Percentiles rank a stretch among this genome's conserved stretches.
Evolutionary conservation across 768 basidiomycete species (phyloP).

Genomic region (Infundibulicybe gibba): DNA sequence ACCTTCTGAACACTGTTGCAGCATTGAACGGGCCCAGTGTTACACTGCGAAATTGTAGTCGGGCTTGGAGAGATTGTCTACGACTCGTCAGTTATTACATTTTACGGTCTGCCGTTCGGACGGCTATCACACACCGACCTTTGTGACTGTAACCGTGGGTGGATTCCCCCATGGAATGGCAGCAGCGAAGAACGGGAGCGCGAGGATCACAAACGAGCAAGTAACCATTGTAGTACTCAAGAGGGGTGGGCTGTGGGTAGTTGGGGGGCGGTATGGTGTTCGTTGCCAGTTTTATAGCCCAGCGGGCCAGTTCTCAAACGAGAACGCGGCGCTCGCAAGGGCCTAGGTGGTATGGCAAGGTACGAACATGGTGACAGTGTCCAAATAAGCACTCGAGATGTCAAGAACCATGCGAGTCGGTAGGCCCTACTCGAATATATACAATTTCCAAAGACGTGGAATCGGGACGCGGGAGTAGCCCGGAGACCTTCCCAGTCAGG

Average conservation of each 20-base stretch:
- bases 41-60: neutral
- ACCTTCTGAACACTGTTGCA: constrained; percentile 6
- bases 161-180: constrained; percentile 19
- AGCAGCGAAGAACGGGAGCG: constrained; percentile 17
- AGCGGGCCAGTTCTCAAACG: too few species aligned
- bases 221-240: constrained; percentile 6
- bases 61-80: neutral
- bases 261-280: neutral
- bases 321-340: too few species aligned
- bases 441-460: too few species aligned
- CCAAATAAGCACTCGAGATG: too few species aligned
- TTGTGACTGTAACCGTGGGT: neutral
- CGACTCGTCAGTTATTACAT: neutral
- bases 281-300: neutral
- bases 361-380: too few species aligned
- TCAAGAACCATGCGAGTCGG: too few species aligned
- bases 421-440: too few species aligned
- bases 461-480: too few species aligned
- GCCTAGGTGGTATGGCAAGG: too few species aligned
- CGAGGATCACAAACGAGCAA: constrained; percentile 14
- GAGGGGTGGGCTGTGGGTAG: neutral
- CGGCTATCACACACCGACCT: neutral
- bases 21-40: constrained; percentile 6
- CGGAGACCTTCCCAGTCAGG: too few species aligned
- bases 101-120: too few species aligned